Percentiles rank a stretch among this genome's conserved stretches.
Conservation (phyloP, 495 filamentous ascomycete species). For the Aspergillus nidulans region DNA sequence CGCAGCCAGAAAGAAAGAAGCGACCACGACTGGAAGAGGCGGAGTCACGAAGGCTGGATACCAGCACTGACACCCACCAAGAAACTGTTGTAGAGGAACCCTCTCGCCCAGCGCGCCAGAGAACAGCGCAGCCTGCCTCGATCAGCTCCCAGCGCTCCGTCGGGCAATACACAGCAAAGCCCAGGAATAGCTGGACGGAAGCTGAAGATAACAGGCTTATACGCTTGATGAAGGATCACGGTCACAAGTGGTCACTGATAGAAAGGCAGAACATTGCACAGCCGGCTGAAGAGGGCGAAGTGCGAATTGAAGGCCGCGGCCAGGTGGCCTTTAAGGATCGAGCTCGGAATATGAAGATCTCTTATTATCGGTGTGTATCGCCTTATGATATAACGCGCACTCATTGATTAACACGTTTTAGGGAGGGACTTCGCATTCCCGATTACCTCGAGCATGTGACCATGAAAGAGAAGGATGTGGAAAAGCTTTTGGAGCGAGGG, state of each 20-base stretch:
- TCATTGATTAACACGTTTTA: not conserved
- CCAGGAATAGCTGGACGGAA: constrained; percentile 12
- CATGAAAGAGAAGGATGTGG: constrained; percentile 10
- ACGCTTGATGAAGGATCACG: constrained; percentile 19
- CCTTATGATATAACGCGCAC: not conserved
- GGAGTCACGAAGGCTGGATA: not conserved
- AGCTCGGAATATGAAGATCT: constrained; percentile 60
- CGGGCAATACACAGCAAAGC: constrained; percentile 12
- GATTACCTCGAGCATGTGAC: constrained; percentile 15
- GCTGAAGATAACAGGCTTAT: constrained; percentile 29
- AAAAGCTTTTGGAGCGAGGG: constrained; percentile 2
- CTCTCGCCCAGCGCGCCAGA: not conserved
- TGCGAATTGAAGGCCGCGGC: constrained; percentile 53
- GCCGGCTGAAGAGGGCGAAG: constrained; percentile 20
- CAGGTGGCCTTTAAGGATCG: constrained; percentile 82
- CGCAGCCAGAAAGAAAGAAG: constrained; percentile 15
- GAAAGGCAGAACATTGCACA: constrained; percentile 23
- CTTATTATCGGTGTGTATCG: constrained; percentile 20
- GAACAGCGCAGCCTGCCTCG: not conserved
- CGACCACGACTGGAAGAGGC: constrained; percentile 3
- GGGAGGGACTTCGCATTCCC: constrained; percentile 3
- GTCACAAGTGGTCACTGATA: constrained; percentile 26
- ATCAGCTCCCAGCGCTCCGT: not conserved
- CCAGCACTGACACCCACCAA: not conserved
- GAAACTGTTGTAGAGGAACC: not conserved